Base-by-base conservation (phyloP, 2,329 filamentous ascomycete species). In the Chaetomiaceae sp. region DNA sequence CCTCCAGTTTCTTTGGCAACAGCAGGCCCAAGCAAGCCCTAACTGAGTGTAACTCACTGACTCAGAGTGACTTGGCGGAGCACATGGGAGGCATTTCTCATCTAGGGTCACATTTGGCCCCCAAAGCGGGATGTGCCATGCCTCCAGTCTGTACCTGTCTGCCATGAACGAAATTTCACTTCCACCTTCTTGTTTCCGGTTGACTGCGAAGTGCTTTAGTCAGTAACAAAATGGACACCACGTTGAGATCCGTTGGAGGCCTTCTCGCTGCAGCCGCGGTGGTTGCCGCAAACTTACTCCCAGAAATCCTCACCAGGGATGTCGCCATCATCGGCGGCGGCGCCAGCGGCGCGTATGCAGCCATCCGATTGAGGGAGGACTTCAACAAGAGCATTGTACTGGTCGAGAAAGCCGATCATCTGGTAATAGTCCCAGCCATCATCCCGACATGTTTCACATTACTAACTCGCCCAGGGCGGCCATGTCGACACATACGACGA, bases 401-500 rank as follows among this genome's bases (percentile, higher is more conserved):
- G n/a, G 61, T 72, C n/a, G 69, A 72, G 61, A 68, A 68, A 59
- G 55, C 66, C 39, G 53, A 46, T 4, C 60, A 55, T 12, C 54
- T 72, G 34, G 70, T 72, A 61, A 29, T 65, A 4, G 3, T 11
- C 5, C 9, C 71, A 61, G 31, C 65, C 6, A 4, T 14, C 6
- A 19, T 23, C 3, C 25, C 6, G 3, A 12, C 11, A 15, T 11
- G 15, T 6, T 17, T n/a, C 8, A 9, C 8, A 14, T 15, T 22
- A 34, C 53, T 51, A 29, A 57, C 44, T 34, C n/a, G 44, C 25
- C 8, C 59, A 78, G 56, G 78, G 78, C 17, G 77, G 78, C 2
- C 75, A 80, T 57, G 72, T 74, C 6, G 65, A 76, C 20, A 79
- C 75, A 9, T 80, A 75, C 59, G 66, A 62, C 3, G 72, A 73